phyloP scores from a whole-genome alignment of 2,329 filamentous ascomycete genomes.

The Ophiocordyceps camponoti-leonardi region DNA sequence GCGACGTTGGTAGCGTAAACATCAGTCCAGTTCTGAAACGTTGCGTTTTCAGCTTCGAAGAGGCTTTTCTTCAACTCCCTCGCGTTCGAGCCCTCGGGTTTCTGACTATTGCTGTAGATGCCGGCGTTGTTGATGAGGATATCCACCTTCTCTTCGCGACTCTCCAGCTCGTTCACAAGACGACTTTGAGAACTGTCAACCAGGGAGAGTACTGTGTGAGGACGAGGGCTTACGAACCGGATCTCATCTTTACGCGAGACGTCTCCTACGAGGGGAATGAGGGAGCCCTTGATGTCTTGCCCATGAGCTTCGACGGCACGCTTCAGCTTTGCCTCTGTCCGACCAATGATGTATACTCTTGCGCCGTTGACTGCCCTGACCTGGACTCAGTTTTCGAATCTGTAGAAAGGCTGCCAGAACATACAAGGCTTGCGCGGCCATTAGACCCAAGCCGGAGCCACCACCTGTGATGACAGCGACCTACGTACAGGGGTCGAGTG shows the following conservation, averaged over 20 bases:
- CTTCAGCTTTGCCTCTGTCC: slow-evolving; percentile 46
- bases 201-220: slow-evolving; percentile 16
- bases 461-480: slow-evolving; percentile 10
- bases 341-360: slow-evolving; percentile 55
- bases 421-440: slow-evolving; percentile 46
- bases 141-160: slow-evolving; percentile 38
- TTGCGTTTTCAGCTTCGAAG: slow-evolving; percentile 42
- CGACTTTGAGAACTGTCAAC: background rate
- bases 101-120: slow-evolving; percentile 33
- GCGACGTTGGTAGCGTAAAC: slow-evolving; percentile 64
- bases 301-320: slow-evolving; percentile 40
- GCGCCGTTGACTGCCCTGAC: slow-evolving; percentile 42
- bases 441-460: slow-evolving; percentile 48
- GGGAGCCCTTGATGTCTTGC: slow-evolving; percentile 33
- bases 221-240: slow-evolving; percentile 25
- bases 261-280: slow-evolving; percentile 43
- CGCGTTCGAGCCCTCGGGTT: slow-evolving; percentile 30
- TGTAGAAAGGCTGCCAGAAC: background rate
- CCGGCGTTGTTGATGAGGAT: slow-evolving; percentile 56
- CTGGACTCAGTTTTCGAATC: background rate
- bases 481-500: background rate
- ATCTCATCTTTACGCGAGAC: slow-evolving; percentile 42
- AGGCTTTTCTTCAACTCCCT: slow-evolving; percentile 41
- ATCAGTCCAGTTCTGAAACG: slow-evolving; percentile 52
- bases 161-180: slow-evolving; percentile 25